Conservation (phyloP, 2,329 filamentous ascomycete genomes). For the Helotiales sp. region DNA sequence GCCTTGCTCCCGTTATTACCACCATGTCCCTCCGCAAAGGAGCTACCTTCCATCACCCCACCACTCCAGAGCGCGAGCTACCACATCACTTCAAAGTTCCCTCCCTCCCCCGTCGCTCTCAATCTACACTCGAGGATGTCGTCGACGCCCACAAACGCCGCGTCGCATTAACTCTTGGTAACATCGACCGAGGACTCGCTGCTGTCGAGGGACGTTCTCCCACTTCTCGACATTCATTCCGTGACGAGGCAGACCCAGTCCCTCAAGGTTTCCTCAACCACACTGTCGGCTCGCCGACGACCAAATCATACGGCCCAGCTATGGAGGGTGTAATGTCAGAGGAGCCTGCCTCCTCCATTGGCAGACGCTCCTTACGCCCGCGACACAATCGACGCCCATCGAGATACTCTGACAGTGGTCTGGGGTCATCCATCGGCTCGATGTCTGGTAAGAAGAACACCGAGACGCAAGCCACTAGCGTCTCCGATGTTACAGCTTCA, state of each 20-base stretch:
- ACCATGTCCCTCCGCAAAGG: constrained; percentile 67
- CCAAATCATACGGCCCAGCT: constrained; percentile 30
- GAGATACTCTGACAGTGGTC: constrained; percentile 79
- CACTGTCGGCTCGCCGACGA: constrained; percentile 49
- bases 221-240: constrained; percentile 43
- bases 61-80: constrained; percentile 40
- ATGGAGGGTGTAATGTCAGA: constrained; percentile 44
- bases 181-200: constrained; percentile 63
- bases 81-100: constrained; percentile 41
- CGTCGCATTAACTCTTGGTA: constrained; percentile 63
- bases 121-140: constrained; percentile 70
- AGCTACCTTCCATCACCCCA: constrained; percentile 58
- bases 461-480: constrained; percentile 38
- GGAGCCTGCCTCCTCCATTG: constrained; percentile 43
- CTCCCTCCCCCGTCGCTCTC: constrained; percentile 61
- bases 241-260: constrained; percentile 59
- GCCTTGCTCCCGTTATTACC: constrained; percentile 50
- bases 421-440: constrained; percentile 78
- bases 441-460: constrained; percentile 51
- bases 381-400: constrained; percentile 53
- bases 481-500: constrained; percentile 47
- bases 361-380: constrained; percentile 53
- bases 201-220: constrained; percentile 42
- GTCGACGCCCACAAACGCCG: constrained; percentile 69
- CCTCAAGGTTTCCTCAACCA: constrained; percentile 60